A percentile compares a stretch with the other conserved stretches of the same genome.
phyloP scores from a whole-genome alignment of 768 basidiomycete species.

The Trametes sanguinea region DNA sequence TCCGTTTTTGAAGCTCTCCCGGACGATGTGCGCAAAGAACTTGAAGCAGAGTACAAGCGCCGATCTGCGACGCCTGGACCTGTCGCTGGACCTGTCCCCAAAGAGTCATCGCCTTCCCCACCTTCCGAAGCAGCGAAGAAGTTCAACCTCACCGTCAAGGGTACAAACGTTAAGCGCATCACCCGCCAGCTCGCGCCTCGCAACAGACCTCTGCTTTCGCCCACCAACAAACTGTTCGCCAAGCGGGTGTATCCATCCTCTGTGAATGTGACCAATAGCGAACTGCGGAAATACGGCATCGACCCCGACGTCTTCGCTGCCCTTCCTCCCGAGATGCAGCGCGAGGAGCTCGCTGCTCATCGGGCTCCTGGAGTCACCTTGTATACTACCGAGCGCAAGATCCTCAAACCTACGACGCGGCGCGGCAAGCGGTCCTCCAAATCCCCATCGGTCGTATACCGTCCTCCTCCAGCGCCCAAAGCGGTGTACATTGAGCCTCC shows the following conservation, averaged over 20 bases:
- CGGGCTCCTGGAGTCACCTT: conserved; percentile 36
- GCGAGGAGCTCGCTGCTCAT: conserved; percentile 69
- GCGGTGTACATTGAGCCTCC: conserved; percentile 54
- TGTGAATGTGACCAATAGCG: conserved; percentile 51
- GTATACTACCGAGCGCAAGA: conserved; percentile 38
- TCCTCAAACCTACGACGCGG: conserved; percentile 49
- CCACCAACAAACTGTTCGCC: conserved; percentile 39
- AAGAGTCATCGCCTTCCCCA: conserved; percentile 10
- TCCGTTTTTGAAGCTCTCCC: conserved; percentile 73
- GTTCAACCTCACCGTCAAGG: conserved; percentile 34
- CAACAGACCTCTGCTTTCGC: conserved; percentile 42
- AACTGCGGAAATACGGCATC: conserved; percentile 66
- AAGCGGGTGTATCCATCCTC: conserved; percentile 39
- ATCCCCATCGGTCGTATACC: conserved; percentile 42
- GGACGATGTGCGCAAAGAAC: conserved; percentile 64
- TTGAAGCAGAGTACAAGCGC: conserved; percentile 66
- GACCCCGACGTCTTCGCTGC: conserved; percentile 70
- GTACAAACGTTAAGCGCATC: conserved; percentile 55
- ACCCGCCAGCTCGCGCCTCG: conserved; percentile 64
- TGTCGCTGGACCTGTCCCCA: conserved; percentile 25
- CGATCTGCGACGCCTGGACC: conserved; percentile 53
- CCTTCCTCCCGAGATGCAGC: conserved; percentile 67
- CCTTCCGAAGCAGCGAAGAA: conserved; percentile 12
- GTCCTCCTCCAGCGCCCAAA: conserved; percentile 52
- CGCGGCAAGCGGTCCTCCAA: conserved; percentile 17